Base-by-base conservation (phyloP, 2,329 filamentous ascomycete genomes). In the Aspergillus sp. region DNA sequence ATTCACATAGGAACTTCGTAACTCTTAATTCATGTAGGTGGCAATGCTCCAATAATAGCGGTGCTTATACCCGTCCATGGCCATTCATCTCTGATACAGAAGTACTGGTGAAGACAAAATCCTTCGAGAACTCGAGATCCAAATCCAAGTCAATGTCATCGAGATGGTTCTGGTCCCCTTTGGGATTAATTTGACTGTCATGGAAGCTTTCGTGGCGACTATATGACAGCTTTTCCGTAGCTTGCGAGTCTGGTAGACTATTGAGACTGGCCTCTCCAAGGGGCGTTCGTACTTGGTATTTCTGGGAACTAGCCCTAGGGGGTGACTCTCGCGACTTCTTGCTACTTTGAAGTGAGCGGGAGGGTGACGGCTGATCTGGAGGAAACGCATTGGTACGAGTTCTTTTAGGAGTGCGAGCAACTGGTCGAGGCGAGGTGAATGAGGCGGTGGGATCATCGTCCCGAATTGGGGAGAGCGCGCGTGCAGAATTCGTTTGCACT, bases 51-150 rank as follows among this genome's bases (percentile, higher is more conserved):
- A 27, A 51, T 6, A 50, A 13, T 5, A 39, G 20, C 9, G 13
- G 19, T 20, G 12, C n/a, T 50, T 30, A 45, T 19, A 34, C 22
- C 34, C 19, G 42, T n/a, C 42, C 22, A 27, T 53, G 58, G 39
- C 66, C 61, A 33, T 66, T 65, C 4, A 63, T 56, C 7, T 64
- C 64, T 5, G 70, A 69, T 19, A 70, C 57, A 12, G 66, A 64
- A 4, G 72, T 73, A 37, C 70, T 73, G 12, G 67, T 70, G 40
- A 74, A 73, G 15, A 75, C 42, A 41, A 72, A 72, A 20, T 74
- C 70, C 37, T 69, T 73, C 0, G 70, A 70, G 51, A 73, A 73
- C 46, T 75, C 73, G 51, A 73, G 45, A 39, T 72, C 68, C 66
- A 71, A 66, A 48, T 71, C 70, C 53, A 73, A 53, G 49, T 73